Percentiles rank a stretch among this genome's conserved stretches.
phyloP scores from a whole-genome alignment of 2,329 filamentous ascomycete species.

The Aspergillus pseudoglaucus region DNA sequence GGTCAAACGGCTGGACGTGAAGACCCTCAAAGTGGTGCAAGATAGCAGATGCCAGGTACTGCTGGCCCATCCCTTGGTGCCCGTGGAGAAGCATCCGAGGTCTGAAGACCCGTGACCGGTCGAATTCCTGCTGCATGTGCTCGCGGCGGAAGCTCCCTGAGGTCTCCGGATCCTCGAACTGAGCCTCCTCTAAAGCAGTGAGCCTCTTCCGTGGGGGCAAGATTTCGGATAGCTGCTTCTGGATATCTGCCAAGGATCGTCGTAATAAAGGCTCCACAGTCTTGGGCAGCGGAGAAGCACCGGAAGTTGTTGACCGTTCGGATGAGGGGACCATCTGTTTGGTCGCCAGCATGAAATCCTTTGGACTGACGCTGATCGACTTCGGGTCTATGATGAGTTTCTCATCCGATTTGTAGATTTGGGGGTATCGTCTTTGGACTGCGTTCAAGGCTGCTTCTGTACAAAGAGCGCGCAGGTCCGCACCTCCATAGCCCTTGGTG shows the following conservation, averaged over 20 bases:
- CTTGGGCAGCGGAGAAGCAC: slow-evolving; percentile 71
- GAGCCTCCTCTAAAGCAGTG: slow-evolving; percentile 87
- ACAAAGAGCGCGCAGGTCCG: slow-evolving; percentile 85
- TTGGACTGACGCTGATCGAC: slow-evolving; percentile 78
- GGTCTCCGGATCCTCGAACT: slow-evolving; percentile 78
- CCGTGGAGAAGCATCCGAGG: slow-evolving; percentile 80
- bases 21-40: slow-evolving; percentile 88
- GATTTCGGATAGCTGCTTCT: slow-evolving; percentile 63
- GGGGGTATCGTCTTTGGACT: slow-evolving; percentile 89
- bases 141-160: slow-evolving; percentile 83
- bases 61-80: slow-evolving; percentile 84
- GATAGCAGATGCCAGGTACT: slow-evolving; percentile 77
- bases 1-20: slow-evolving; percentile 89
- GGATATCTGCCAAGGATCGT: slow-evolving; percentile 63
- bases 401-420: slow-evolving; percentile 86
- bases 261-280: slow-evolving; percentile 75
- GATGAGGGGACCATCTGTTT: slow-evolving; percentile 96
- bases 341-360: slow-evolving; percentile 94
- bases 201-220: slow-evolving; percentile 79
- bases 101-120: slow-evolving; percentile 78
- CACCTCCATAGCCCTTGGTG: slow-evolving; percentile 95
- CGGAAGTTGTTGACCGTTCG: slow-evolving; percentile 78
- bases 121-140: slow-evolving; percentile 70
- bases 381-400: slow-evolving; percentile 83
- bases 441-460: slow-evolving; percentile 94